Percentiles rank a stretch among this genome's conserved stretches.
Evolutionary conservation across 306 rosid genomes (phyloP).

Genomic region (Psophocarpus tetragonolobus): DNA sequence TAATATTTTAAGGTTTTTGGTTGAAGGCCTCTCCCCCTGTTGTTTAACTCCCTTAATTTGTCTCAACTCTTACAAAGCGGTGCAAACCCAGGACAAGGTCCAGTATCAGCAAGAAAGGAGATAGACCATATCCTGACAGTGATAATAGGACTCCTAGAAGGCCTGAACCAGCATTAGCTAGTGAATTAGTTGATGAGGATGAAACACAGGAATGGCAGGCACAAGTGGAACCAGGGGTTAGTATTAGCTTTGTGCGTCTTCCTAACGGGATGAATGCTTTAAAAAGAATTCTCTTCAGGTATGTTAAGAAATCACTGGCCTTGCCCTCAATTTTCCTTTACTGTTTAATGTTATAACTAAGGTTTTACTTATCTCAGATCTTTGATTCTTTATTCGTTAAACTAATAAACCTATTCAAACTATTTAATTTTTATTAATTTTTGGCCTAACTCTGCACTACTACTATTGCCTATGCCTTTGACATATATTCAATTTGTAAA

Average conservation of each 20-base stretch:
- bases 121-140: too few species aligned
- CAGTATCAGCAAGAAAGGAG: too few species aligned
- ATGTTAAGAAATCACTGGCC: constrained; percentile 3
- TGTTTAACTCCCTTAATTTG: too few species aligned
- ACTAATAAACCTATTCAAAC: not conserved
- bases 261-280: constrained; percentile 87
- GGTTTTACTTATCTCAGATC: not conserved
- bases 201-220: constrained; percentile 97
- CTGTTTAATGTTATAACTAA: not conserved
- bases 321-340: not conserved
- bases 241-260: constrained; percentile 72
- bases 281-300: constrained; percentile 84
- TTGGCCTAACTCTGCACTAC: not conserved
- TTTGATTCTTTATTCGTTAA: not conserved
- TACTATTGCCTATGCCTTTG: not conserved
- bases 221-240: constrained; percentile 91
- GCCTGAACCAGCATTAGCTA: too few species aligned
- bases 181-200: too few species aligned
- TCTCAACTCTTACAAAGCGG: too few species aligned
- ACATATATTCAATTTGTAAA: not conserved
- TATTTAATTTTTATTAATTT: not conserved
- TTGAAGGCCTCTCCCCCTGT: too few species aligned
- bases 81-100: too few species aligned
- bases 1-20: too few species aligned
- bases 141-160: too few species aligned